Evolutionary conservation across 306 rosid species (phyloP).

Genomic region (Cotoneaster glaucophyllus): DNA sequence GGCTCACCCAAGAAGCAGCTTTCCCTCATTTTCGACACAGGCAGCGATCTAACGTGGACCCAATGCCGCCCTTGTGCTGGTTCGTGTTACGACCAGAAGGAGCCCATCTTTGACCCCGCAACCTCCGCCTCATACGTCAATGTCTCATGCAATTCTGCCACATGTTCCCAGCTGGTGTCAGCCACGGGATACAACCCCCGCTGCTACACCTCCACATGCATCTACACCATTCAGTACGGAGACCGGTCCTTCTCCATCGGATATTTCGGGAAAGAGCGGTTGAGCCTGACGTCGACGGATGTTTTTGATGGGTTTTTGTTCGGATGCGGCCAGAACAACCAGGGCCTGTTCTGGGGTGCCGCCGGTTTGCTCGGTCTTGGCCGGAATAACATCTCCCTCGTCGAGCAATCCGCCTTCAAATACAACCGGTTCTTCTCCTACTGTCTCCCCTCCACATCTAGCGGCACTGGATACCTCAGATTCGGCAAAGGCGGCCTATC

Average conservation of each 20-base stretch:
- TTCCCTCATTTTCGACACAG: conserved; percentile 60
- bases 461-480: conserved; percentile 41
- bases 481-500: conserved; percentile 23
- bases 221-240: conserved; percentile 43
- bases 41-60: conserved; percentile 73
- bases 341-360: conserved; percentile 45
- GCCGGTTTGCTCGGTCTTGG: conserved; percentile 78
- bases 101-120: conserved; percentile 39
- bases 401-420: conserved; percentile 46
- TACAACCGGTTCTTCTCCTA: conserved; percentile 54
- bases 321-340: conserved; percentile 75
- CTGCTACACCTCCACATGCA: conserved; percentile 41
- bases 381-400: conserved; percentile 47
- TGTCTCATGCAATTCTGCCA: conserved; percentile 34
- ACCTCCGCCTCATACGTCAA: conserved; percentile 38
- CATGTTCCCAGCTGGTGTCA: conserved; percentile 37
- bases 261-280: conserved; percentile 39
- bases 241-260: conserved; percentile 61
- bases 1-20: conserved; percentile 53
- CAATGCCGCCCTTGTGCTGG: conserved; percentile 59
- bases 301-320: conserved; percentile 31
- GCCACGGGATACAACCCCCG: conserved; percentile 41
- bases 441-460: conserved; percentile 53
- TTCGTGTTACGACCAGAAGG: conserved; percentile 50
- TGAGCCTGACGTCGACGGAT: conserved; percentile 25